Evolutionary conservation across 306 rosid species (phyloP), one percentile per base, ranked within the genome.

Genomic region (Castanopsis chinensis): DNA sequence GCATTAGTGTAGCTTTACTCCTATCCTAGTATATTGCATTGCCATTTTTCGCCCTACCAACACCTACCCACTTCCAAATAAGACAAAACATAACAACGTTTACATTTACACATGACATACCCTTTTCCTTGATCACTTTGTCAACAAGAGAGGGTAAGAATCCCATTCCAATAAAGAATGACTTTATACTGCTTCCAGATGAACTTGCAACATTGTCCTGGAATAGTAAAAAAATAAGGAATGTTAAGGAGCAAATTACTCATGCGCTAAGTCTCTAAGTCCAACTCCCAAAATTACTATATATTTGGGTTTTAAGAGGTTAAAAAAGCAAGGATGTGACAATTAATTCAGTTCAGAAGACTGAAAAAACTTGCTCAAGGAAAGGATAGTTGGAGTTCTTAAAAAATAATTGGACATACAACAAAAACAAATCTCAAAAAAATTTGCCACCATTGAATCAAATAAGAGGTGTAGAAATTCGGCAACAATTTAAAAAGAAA

Each of bases 161-260:
- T 73, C 99, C 99, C 99, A 95, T 95, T 61, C 92, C 98, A 52
- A 90, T 79, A 69, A 95, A 88, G 83, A 87, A 89, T 18, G 88
- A 59, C 51, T 94, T 83, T 32, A 86, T 61, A 75, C 90, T 84
- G 82, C 90, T 79, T 61, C 91, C 90, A 4, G 99, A 94, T 49
- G 99, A 92, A 82, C 97, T 91, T 43, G 97, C 97, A 49, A 69
- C 85, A 74, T 84, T 84, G 73, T 84, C 87, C 97, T 92, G 84
- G 63, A 83, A 81, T 71, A 37, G 8, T 54, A 61, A 41, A 45
- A 8, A 33, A 75, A 72, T 69, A 65, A 35, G 33, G 41, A 65
- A 74, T 59, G 25, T 58, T 17, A 43, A n/a, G 25, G 27, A 79
- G 23, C 17, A 21, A 27, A 57, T 11, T 25, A 55, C 37, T 37